phyloP scores from a whole-genome alignment of 306 rosid species.

The Luffa aegyptiaca region DNA sequence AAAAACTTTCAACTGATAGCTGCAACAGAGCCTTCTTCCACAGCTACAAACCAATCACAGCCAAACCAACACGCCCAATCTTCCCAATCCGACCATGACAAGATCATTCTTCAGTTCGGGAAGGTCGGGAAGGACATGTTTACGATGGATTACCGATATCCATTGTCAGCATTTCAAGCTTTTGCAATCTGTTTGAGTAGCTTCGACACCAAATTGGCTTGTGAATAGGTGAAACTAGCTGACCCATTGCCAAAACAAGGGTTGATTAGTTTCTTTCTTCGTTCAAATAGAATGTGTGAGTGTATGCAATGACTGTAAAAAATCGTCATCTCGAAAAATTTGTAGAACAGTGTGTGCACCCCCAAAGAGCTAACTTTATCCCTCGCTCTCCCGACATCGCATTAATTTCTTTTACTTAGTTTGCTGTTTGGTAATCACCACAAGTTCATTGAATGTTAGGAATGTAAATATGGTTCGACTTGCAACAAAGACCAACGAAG shows the following conservation, averaged over 20 bases:
- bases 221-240: slow-evolving; percentile 43
- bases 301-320: slow-evolving; percentile 6
- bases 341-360: not conserved
- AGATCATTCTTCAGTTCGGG: slow-evolving; percentile 77
- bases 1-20: slow-evolving; percentile 86
- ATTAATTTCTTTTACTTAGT: not conserved
- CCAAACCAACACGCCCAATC: slow-evolving; percentile 56
- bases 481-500: not conserved
- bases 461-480: not conserved
- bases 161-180: slow-evolving; percentile 83
- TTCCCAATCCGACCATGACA: slow-evolving; percentile 57
- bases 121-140: slow-evolving; percentile 82
- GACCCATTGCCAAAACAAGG: not conserved
- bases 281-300: not conserved
- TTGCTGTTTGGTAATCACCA: not conserved
- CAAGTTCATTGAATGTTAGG: not conserved
- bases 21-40: slow-evolving; percentile 48
- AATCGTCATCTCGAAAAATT: not conserved
- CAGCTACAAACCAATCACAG: not conserved
- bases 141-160: slow-evolving; percentile 84
- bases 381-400: not conserved
- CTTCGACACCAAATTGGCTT: slow-evolving; percentile 85
- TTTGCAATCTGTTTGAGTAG: slow-evolving; percentile 80
- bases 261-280: not conserved
- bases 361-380: not conserved